Evolutionary conservation across 495 filamentous ascomycete genomes (phyloP), one percentile per base, ranked within the genome.

Genomic region (Penicillium waksmanii): DNA sequence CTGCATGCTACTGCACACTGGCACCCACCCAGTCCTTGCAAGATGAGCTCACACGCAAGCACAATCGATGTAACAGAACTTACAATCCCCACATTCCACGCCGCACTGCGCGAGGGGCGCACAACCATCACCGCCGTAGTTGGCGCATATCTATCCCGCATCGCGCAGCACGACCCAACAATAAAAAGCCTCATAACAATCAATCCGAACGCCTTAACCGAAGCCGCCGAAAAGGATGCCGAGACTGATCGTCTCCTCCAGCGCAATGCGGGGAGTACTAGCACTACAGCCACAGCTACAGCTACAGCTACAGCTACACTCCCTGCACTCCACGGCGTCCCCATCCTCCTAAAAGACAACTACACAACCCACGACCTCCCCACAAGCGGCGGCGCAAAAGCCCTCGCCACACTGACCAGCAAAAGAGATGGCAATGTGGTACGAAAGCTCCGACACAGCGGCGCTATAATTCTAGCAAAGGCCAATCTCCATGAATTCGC

Each of bases 401-500:
- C 74, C 53, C 71, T 89, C 3, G 67, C 67, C 21, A 60, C 71
- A 6, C 78, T 82, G 15, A 63, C 58, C 21, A 83, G 84, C 1
- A 52, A 55, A 0, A 61, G 55, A 0, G 81, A 88, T 64, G 80
- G 84, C 2, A 71, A 78, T 0, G 71, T 80, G 0, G 84, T 87
- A 3, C 11, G 52, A 2, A 55, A 34, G 0, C 65, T 89, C 9
- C 77, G 69, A 17, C 60, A 72, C 2, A 84, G 83, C 3, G 87
- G 88, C 0, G 84, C 84, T 1, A 77, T 90, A n/a, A 84, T 90
- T 17, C 69, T 89, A 1, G 87, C 84, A 1, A 90, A 89, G 60
- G 72, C 84, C 0, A 89, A 89, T 66, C 64, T 89, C 12, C 86
- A 89, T 63, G 87, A 88, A 67, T 65, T 89, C 53, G 85, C 86